These are phyloP conservation scores for Trametes sp. DNA, from an alignment of 1,284 basidiomycete species.

Conservation along the genomic window DNA sequence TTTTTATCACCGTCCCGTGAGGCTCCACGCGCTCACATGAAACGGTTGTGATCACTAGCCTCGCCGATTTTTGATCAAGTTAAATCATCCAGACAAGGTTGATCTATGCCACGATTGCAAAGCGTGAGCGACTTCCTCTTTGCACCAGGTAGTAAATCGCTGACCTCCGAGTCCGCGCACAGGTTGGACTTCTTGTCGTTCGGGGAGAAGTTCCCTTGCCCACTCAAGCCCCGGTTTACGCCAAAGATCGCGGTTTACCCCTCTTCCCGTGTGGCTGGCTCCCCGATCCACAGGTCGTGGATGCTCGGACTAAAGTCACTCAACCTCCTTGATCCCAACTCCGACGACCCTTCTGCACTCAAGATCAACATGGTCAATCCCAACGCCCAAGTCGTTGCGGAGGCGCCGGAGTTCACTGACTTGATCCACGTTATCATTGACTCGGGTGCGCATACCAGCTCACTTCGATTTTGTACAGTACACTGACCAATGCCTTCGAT, in stretches of 20 bases:
- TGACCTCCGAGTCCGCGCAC: neutral
- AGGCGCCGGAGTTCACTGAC: no score
- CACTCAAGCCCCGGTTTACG: neutral
- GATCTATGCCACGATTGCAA: neutral
- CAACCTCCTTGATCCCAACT: no score
- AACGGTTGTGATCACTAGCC: neutral
- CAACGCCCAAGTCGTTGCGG: neutral
- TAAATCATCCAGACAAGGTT: neutral
- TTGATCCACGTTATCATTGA: neutral
- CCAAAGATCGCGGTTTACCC: neutral
- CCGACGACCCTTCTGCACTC: neutral
- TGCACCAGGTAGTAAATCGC: neutral
- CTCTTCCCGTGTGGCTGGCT: neutral
- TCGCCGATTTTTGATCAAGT: conserved; percentile 1
- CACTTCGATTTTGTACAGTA: no score
- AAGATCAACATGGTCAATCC: neutral
- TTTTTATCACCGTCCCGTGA: no score
- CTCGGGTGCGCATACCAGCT: neutral
- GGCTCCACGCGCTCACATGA: no score
- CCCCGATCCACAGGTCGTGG: neutral
- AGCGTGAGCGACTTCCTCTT: neutral
- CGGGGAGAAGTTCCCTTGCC: neutral
- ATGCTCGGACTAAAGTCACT: no score
- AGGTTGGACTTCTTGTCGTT: neutral
- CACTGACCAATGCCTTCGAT: neutral